Conservation (phyloP, 805 yeast species). For the Cyberlindnera mycetangii region DNA sequence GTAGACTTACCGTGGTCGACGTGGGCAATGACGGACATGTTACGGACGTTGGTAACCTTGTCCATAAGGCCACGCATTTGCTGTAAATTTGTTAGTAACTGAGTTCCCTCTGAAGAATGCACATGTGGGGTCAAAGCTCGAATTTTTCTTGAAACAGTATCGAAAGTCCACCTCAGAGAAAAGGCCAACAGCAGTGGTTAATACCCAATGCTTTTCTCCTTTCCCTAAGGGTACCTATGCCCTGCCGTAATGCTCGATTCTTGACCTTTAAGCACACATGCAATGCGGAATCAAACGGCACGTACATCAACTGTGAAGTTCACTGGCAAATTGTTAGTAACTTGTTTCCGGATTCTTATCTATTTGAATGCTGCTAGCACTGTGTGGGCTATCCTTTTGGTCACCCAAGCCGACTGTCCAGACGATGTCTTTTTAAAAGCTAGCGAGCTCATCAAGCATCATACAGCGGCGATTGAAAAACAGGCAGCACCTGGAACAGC, state of each 20-base stretch:
- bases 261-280: not conserved
- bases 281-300: not conserved
- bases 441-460: not conserved
- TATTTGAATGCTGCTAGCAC: not conserved
- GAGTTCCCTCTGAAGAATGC: no score
- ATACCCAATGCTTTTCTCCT: no score
- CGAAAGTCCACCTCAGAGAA: no score
- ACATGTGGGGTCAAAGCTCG: not conserved
- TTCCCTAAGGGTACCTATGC: no score
- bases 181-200: no score
- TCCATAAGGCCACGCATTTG: slow-evolving; percentile 99
- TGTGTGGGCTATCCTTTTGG: not conserved
- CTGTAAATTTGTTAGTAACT: slow-evolving; percentile 31
- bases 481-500: not conserved
- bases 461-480: not conserved
- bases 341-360: not conserved
- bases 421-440: not conserved
- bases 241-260: not conserved
- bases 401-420: not conserved
- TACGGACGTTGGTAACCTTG: slow-evolving; percentile 99
- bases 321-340: slow-evolving; percentile 34
- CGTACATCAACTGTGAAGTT: slow-evolving; percentile 56
- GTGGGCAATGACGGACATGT: slow-evolving; percentile 99
- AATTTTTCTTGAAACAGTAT: no score
- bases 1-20: slow-evolving; percentile 99